These are phyloP conservation scores for Cryptosporidium parvum DNA, from an alignment of 169 alveolate genomes.

Conservation along the genomic window DNA sequence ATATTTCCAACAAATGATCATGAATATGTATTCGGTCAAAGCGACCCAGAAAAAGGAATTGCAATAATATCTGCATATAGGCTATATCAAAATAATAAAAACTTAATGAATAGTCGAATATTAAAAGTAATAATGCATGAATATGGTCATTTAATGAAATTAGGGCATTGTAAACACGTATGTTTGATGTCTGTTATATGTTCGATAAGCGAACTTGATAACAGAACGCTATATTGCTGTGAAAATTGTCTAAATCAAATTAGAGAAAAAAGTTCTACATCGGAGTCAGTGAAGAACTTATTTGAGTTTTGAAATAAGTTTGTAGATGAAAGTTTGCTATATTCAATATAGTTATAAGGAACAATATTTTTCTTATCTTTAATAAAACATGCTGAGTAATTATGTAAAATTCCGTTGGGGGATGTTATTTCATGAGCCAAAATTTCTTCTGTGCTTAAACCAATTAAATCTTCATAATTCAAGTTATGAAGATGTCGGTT, in stretches of 20 bases:
- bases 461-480: slow-evolving; percentile 53
- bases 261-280: slow-evolving; percentile 21
- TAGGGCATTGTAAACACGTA: slow-evolving; percentile 12
- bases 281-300: slow-evolving; percentile 45
- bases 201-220: slow-evolving; percentile 41
- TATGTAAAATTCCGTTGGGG: slow-evolving; percentile 1
- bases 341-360: slow-evolving; percentile 42
- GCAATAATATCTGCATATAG: slow-evolving; percentile 66
- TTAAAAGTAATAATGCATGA: slow-evolving; percentile 66
- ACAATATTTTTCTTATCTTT: slow-evolving; percentile 18
- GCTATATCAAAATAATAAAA: slow-evolving; percentile 21
- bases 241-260: slow-evolving; percentile 36
- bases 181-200: slow-evolving; percentile 63
- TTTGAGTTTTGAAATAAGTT: slow-evolving; percentile 4
- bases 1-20: slow-evolving; percentile 46
- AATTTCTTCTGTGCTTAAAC: slow-evolving; percentile 31
- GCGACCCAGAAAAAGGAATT: slow-evolving; percentile 69
- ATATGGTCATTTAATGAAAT: slow-evolving; percentile 47
- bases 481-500: slow-evolving; percentile 38
- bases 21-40: slow-evolving; percentile 57
- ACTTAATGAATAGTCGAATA: slow-evolving; percentile 15
- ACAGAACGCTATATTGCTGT: slow-evolving; percentile 49
- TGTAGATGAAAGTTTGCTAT: not conserved
- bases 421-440: slow-evolving; percentile 45
- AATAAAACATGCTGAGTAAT: not conserved